A percentile compares a stretch with the other conserved stretches of the same genome.
phyloP scores from a whole-genome alignment of 352 stramenopile genomes.

The Phytophthora brassicae region DNA sequence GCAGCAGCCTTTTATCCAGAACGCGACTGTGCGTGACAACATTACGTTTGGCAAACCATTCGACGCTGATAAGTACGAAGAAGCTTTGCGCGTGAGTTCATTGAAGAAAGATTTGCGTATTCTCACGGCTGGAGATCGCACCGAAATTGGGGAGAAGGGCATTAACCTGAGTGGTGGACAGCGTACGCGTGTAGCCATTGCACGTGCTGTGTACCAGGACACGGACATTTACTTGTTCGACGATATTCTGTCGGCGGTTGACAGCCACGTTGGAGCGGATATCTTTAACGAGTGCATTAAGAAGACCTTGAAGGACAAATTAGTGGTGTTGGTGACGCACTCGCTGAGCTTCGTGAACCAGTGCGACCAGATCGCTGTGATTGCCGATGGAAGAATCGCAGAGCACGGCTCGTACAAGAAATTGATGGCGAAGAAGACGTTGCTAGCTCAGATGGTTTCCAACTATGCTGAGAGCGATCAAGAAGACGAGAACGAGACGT shows the following conservation, averaged over 20 bases:
- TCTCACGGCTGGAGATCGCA: conserved; percentile 88
- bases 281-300: conserved; percentile 95
- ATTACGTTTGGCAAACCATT: conserved; percentile 92
- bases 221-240: conserved; percentile 97
- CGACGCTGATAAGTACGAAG: conserved; percentile 55
- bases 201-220: conserved; percentile 93
- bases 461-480: conserved; percentile 67
- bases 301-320: conserved; percentile 71
- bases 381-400: conserved; percentile 52
- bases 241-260: conserved; percentile 94
- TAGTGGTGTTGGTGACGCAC: conserved; percentile 95
- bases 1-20: conserved; percentile 97
- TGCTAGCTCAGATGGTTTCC: conserved; percentile 61
- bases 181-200: conserved; percentile 90
- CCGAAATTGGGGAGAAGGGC: conserved; percentile 98
- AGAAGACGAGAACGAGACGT: conserved; percentile 38
- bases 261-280: conserved; percentile 78
- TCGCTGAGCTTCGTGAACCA: conserved; percentile 51
- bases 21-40: conserved; percentile 95
- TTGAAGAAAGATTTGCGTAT: conserved; percentile 53
- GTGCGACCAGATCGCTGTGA: conserved; percentile 51
- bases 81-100: conserved; percentile 47
- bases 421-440: conserved; percentile 52
- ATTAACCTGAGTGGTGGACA: conserved; percentile 98
- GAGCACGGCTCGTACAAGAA: conserved; percentile 58